A percentile compares a stretch with the other conserved stretches of the same genome.
Evolutionary conservation across 1,139 yeast genomes (phyloP).

Genomic region (Scheffersomyces illinoinensis): DNA sequence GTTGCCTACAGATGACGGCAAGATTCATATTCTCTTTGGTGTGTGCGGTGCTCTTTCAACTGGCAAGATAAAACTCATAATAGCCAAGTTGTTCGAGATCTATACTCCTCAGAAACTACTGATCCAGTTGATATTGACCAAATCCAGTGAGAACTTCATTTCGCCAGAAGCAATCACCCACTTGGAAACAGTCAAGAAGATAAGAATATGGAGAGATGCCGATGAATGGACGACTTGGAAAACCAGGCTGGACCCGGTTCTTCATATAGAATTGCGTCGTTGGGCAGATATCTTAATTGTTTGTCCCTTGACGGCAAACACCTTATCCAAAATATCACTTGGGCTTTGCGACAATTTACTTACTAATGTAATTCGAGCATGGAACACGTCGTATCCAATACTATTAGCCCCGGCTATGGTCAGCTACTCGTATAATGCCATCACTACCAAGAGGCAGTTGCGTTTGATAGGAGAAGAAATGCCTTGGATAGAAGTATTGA

Average conservation of each 20-base stretch:
- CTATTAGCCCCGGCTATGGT: conserved; percentile 94
- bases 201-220: conserved; percentile 81
- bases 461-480: conserved; percentile 76
- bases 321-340: conserved; percentile 83
- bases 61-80: conserved; percentile 70
- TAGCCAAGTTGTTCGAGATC: conserved; percentile 74
- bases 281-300: conserved; percentile 94
- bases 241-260: conserved; percentile 82
- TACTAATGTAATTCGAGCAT: conserved; percentile 86
- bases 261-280: conserved; percentile 87
- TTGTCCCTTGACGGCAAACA: conserved; percentile 89
- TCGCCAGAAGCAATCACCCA: conserved; percentile 52
- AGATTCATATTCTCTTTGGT: conserved; percentile 80
- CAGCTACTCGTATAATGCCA: conserved; percentile 83
- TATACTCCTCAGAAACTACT: conserved; percentile 73
- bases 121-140: conserved; percentile 79
- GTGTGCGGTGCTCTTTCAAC: conserved; percentile 90
- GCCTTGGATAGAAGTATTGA: conserved; percentile 87
- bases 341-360: conserved; percentile 88
- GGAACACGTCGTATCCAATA: conserved; percentile 89
- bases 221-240: conserved; percentile 95
- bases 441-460: conserved; percentile 81
- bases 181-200: conserved; percentile 39
- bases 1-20: conserved; percentile 88
- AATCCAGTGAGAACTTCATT: conserved; percentile 80